Percentiles rank a stretch among this genome's conserved stretches.
phyloP scores from a whole-genome alignment of 2,329 filamentous ascomycete species.

The Aspergillus hiratsukae region DNA sequence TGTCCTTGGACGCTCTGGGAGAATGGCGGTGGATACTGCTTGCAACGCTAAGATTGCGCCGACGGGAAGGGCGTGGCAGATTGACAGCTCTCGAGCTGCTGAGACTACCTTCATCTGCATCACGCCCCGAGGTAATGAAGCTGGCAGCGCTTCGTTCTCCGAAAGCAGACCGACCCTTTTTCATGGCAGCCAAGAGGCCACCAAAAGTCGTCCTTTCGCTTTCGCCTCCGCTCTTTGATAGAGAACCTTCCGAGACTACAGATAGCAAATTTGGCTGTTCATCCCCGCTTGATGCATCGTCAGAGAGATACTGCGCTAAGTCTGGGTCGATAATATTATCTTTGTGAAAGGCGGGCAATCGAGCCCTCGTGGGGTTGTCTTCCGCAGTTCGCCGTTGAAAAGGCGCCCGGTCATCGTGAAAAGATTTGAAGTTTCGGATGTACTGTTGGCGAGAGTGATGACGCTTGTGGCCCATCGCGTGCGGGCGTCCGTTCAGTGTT shows the following conservation, averaged over 20 bases:
- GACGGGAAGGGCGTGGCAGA: constrained; percentile 60
- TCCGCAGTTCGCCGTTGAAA: constrained; percentile 74
- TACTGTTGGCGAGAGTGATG: constrained; percentile 86
- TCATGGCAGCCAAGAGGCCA: constrained; percentile 66
- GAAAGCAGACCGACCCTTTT: constrained; percentile 67
- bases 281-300: constrained; percentile 86
- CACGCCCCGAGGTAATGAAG: constrained; percentile 64
- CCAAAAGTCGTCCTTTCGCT: constrained; percentile 70
- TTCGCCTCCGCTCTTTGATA: constrained; percentile 62
- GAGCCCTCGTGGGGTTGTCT: constrained; percentile 60
- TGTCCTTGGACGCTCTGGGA: constrained; percentile 62
- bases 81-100: constrained; percentile 56
- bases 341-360: constrained; percentile 88
- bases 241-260: constrained; percentile 63
- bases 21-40: constrained; percentile 71
- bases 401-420: constrained; percentile 75
- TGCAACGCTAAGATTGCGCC: constrained; percentile 78
- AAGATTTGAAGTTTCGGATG: constrained; percentile 67
- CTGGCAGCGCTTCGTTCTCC: constrained; percentile 73
- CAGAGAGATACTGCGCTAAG: constrained; percentile 89
- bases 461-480: constrained; percentile 76
- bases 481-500: constrained; percentile 62
- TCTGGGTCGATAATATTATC: constrained; percentile 99
- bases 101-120: constrained; percentile 61
- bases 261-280: constrained; percentile 83